Percentiles rank a stretch among this genome's conserved stretches.
Evolutionary conservation across 768 basidiomycete genomes (phyloP).

Genomic region (Dendrothele bispora): DNA sequence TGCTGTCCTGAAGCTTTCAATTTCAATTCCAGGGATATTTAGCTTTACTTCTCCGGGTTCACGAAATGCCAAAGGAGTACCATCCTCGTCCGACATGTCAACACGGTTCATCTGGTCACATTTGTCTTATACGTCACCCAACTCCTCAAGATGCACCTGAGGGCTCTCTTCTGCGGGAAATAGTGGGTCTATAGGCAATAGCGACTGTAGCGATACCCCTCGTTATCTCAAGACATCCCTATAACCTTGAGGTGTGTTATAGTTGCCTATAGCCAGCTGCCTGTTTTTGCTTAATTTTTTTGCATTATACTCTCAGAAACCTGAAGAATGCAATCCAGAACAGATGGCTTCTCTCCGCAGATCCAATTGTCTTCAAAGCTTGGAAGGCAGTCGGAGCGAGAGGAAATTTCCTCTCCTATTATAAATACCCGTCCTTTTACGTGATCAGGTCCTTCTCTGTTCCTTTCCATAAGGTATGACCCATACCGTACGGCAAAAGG

Average conservation of each 20-base stretch:
- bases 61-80: background rate
- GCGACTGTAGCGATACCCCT: constrained; percentile 51
- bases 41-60: too few relatives aligned
- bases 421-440: too few relatives aligned
- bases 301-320: background rate
- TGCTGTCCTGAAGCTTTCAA: too few relatives aligned
- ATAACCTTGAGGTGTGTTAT: constrained; percentile 41
- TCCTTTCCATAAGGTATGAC: too few relatives aligned
- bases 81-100: constrained; percentile 3
- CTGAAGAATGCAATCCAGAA: constrained; percentile 24
- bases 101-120: constrained; percentile 23
- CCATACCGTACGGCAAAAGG: too few relatives aligned
- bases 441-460: too few relatives aligned
- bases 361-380: constrained; percentile 19
- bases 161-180: constrained; percentile 27
- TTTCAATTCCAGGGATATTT: too few relatives aligned
- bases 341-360: constrained; percentile 35
- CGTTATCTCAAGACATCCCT: constrained; percentile 45
- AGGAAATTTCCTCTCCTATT: constrained; percentile 29
- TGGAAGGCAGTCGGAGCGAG: constrained; percentile 16
- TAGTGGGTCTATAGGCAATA: constrained; percentile 28
- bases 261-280: background rate
- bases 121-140: constrained; percentile 40
- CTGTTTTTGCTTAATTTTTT: background rate
- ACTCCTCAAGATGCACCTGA: constrained; percentile 41